Evolutionary conservation across 495 filamentous ascomycete genomes (phyloP).

Genomic region (Geoglossum glabrum): DNA sequence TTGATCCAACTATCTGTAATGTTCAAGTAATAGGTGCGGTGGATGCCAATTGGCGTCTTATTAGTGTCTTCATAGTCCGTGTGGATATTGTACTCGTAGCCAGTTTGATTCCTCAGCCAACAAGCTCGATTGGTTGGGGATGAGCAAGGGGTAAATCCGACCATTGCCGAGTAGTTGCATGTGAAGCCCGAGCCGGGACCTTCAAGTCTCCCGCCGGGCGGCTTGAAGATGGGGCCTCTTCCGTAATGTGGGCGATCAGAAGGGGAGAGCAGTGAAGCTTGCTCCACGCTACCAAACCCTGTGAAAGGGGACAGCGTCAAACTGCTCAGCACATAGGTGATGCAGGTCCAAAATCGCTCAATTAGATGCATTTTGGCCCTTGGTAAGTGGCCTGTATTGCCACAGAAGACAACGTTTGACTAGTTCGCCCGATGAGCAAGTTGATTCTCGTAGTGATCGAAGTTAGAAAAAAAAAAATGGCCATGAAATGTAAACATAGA

Average conservation of each 20-base stretch:
- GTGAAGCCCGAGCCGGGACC: background rate
- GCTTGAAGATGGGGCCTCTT: constrained; percentile 2
- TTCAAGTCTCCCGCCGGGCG: background rate
- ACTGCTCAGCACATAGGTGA: background rate
- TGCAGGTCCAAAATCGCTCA: background rate
- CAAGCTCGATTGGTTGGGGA: background rate
- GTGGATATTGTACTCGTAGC: constrained; percentile 26
- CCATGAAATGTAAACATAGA: background rate
- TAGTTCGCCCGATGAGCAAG: background rate
- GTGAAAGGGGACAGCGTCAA: background rate
- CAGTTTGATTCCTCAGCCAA: background rate
- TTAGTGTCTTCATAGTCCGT: constrained; percentile 30
- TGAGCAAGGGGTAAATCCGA: background rate
- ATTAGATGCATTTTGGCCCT: background rate
- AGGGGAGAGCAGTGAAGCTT: background rate
- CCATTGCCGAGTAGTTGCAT: constrained; percentile 3
- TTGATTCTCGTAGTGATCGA: background rate
- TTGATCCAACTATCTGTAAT: constrained; percentile 4
- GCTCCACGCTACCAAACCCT: background rate
- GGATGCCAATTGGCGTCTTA: constrained; percentile 14
- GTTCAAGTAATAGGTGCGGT: constrained; percentile 3
- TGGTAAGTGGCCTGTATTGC: background rate
- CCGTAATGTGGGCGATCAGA: background rate
- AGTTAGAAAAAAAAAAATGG: background rate
- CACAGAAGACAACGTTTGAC: background rate